phyloP scores from a whole-genome alignment of 176 grass and related monocot species.

The Alopecurus myosuroides region DNA sequence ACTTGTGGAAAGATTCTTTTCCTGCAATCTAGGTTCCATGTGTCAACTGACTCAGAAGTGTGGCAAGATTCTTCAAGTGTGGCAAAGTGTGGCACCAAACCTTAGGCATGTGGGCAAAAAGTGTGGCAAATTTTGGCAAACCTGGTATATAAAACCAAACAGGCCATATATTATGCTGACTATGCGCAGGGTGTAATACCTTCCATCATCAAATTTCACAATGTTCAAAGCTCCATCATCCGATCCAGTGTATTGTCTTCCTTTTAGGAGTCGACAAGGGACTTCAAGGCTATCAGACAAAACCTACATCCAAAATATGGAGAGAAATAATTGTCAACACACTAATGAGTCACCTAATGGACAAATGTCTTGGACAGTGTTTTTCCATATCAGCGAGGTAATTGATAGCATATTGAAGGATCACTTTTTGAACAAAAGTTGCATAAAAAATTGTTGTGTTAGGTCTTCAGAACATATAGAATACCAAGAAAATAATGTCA shows the following conservation, averaged over 20 bases:
- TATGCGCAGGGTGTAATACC: conserved; percentile 48
- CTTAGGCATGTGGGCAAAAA: too few relatives aligned
- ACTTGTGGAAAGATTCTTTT: too few relatives aligned
- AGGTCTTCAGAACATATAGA: not conserved
- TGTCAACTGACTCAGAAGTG: too few relatives aligned
- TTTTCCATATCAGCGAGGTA: not conserved
- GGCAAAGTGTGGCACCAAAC: too few relatives aligned
- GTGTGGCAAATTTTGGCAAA: too few relatives aligned
- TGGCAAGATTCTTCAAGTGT: too few relatives aligned
- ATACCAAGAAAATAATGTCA: not conserved
- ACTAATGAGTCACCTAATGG: not conserved
- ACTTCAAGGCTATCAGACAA: conserved; percentile 78
- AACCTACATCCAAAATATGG: conserved; percentile 59
- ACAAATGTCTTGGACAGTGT: not conserved
- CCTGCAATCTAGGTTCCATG: too few relatives aligned
- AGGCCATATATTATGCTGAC: conserved; percentile 2
- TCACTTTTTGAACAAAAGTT: not conserved
- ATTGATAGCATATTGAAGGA: not conserved
- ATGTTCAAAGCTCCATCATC: conserved; percentile 90
- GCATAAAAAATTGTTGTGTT: not conserved
- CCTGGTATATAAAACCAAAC: too few relatives aligned
- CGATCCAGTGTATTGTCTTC: conserved; percentile 90
- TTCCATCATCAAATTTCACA: conserved; percentile 83
- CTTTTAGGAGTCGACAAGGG: conserved; percentile 91
- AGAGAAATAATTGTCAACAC: conserved; percentile 9